Evolutionary conservation across 1,139 yeast genomes (phyloP), one percentile per base, ranked within the genome.

Genomic region (Taiozyma sp.): DNA sequence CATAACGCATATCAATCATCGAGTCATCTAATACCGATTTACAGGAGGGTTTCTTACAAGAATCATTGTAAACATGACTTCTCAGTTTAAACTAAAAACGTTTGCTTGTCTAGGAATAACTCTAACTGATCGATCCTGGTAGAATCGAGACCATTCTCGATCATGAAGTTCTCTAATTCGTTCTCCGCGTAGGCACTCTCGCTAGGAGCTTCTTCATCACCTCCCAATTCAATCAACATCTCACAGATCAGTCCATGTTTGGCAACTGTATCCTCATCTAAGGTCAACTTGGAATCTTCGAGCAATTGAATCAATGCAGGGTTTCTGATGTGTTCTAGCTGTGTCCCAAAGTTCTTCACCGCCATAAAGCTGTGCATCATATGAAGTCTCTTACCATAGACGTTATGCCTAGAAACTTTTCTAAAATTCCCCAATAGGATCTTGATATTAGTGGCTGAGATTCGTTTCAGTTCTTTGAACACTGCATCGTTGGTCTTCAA

Each of bases 361-460:
- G 35, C 13, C 50, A 48, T 48, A 39, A 48, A 48, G 7, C 44
- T 30, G 14, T 48, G 47, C 45, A 44, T 48, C 50, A 48, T 48
- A 29, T 48, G 50, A 6, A 48, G 37, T 28, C 50, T 41, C 32
- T 44, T 48, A 42, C 47, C 22, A 22, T 48, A 48, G n/a, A 48
- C 39, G n/a, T 44, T 41, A 10, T 22, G 35, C 16, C 42, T 48
- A 5, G 47, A 44, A 19, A 24, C 29, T 29, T 35, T 44, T 19
- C 47, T 22, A 16, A 44, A 48, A 21, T 48, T 48, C 7, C 29
- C 43, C n/a, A 48, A 26, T 16, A 44, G n/a, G 11, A 48, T 44
- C 29, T 26, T 48, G n/a, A 44, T 26, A 21, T 48, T 48, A 1
- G 43, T 24, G 6, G 37, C 26, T 14, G 50, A 40, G 10, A n/a